Base-by-base conservation (phyloP, 345 rosid genomes). In the Cochlearia excelsa region DNA sequence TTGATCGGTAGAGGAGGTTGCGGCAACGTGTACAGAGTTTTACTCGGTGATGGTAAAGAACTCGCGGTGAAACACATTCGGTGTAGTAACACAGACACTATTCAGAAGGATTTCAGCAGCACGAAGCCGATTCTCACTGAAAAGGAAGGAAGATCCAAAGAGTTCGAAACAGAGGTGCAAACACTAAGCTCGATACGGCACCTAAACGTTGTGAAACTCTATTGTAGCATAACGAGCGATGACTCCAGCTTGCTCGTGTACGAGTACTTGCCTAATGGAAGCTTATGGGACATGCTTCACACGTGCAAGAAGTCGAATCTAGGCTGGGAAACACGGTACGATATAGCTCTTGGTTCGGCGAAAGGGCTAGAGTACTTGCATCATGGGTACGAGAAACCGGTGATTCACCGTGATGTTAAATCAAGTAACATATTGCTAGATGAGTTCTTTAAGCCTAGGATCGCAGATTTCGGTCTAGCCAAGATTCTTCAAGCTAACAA, bases 391-490 rank as follows among this genome's bases (percentile, higher is more conserved):
- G 85, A 76, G 11, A 70, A 72, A 65, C 94, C 95, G 0, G 77
- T 90, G 39, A 85, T 87, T 74, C 98, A 87, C 66, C 70, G 96
- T 23, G 96, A 87, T 56, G 94, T 88, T 47, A 87, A 85, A 68
- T 90, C 96, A 0, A 85, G 97, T 64, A 90, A 90, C 74, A 90
- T 87, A 46, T 74, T 87, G 67, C 63, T 85, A 60, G 96, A 91
- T 57, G 95, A 87, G 79, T 70, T 81, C 40, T 75, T 84, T 57
- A 87, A 88, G 83, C 96, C 99, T 31, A 75, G 88, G 54, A 93
- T 93, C 58, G 99, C 97, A 0, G 95, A 93, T 82, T 93, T 93
- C 1, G 99, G 99, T 29, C 94, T 89, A 6, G 94, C 99, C 29
- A 93, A 85, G 82, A 86, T 89, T 65, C 83, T 84, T 72, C 91